Conservation (phyloP, 345 rosid species). For the Eucalyptus pauciflora region DNA sequence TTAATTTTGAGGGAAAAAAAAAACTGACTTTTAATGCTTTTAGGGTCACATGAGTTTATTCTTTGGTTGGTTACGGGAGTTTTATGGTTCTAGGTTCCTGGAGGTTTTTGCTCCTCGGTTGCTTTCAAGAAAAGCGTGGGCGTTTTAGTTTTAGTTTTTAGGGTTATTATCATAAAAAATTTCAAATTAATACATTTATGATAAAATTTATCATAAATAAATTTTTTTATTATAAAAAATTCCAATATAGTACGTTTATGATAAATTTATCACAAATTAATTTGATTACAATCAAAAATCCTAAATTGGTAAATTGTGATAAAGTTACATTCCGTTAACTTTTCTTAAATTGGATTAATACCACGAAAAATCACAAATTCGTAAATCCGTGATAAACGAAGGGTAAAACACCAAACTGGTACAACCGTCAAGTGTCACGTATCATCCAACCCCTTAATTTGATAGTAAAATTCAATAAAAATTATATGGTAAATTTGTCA, state of each 20-base stretch:
- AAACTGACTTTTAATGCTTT: background rate
- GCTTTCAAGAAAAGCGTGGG: constrained; percentile 76
- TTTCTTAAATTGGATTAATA: too few relatives aligned
- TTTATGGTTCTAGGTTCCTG: constrained; percentile 75
- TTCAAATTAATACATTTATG: accelerated
- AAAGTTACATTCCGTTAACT: accelerated
- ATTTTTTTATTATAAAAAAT: too few relatives aligned
- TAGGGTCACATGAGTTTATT: constrained; percentile 68
- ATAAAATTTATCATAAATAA: accelerated
- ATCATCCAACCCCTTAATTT: accelerated
- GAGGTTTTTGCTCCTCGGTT: constrained; percentile 72
- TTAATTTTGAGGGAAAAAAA: too few relatives aligned
- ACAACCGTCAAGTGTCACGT: accelerated
- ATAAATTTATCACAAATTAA: too few relatives aligned
- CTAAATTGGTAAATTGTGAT: too few relatives aligned
- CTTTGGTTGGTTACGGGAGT: constrained; percentile 88
- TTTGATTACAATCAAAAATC: too few relatives aligned
- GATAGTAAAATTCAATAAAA: too few relatives aligned
- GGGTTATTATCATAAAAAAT: too few relatives aligned
- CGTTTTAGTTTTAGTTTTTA: background rate
- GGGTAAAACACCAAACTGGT: background rate
- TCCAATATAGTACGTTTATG: accelerated
- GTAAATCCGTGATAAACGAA: accelerated
- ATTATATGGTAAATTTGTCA: accelerated
- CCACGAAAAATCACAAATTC: background rate